Evolutionary conservation across 1,139 yeast species (phyloP), one percentile per base, ranked within the genome.

Genomic region (Candida freyschussii): DNA sequence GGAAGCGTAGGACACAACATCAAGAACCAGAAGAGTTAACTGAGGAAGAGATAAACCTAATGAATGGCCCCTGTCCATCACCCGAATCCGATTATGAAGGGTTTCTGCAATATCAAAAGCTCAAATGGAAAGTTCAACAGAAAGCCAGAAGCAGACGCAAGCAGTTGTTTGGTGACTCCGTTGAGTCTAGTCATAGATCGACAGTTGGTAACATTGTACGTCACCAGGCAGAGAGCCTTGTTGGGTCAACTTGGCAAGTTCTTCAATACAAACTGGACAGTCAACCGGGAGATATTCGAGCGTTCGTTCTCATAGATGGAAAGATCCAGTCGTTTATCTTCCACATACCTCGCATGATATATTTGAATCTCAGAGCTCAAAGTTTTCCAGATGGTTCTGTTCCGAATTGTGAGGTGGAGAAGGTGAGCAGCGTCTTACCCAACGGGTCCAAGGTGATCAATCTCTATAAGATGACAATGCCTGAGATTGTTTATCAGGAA

Each of bases 171-270:
- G 99, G 99, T 17, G 66, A 69, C 17, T 63, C 67, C 21, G 59
- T 71, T 11, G 71, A 67, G 19, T 54, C 75, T 0, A 63, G 78
- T 1, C 61, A 43, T 32, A 53, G 66, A 40, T 50, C 59, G 8
- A 71, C 76, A 6, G 75, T 87, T 28, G 84, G 91, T 6, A 72
- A 74, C 17, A 68, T 86, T 62, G 65, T 87, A 30, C 72, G 83
- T 39, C 72, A 73, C 37, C 94, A 84, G 51, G 94, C 95, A 0
- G 95, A 82, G 50, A 67, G 63, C 52, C 76, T 80, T 50, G 84
- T 85, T 9, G 82, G 79, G 5, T 64, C 83, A 0, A 72, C 79
- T 26, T 91, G 98, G 97, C 87, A 87, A 44, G 69, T 91, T 29
- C 60, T 91, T 31, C 91, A 87, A 50, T 78, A 85, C 48, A 71